phyloP scores from a whole-genome alignment of 257 asterid species.

The Solanum habrochaites region DNA sequence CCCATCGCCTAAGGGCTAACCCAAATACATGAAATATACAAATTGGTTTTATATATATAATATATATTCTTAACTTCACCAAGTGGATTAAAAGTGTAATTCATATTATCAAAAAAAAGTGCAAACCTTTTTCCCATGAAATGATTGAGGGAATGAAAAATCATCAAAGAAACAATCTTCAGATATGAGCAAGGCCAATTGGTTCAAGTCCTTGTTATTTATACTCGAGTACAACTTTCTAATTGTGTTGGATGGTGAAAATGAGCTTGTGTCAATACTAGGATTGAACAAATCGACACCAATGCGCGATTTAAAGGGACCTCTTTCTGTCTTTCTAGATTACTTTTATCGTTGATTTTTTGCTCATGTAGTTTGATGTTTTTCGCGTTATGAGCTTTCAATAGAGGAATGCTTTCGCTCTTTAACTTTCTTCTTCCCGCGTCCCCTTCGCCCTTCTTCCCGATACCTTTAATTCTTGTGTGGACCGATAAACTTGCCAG shows the following conservation, averaged over 20 bases:
- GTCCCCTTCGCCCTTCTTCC: no score
- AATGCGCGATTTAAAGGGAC: not conserved
- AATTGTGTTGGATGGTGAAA: conserved; percentile 27
- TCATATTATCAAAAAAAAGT: no score
- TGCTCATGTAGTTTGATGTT: not conserved
- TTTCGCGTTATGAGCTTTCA: not conserved
- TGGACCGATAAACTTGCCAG: not conserved
- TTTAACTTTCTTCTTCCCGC: no score
- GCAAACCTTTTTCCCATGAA: conserved; percentile 56
- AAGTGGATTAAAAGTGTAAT: not conserved
- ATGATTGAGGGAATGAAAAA: conserved; percentile 42
- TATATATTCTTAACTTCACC: not conserved
- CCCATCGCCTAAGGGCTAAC: not conserved
- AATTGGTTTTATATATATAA: not conserved
- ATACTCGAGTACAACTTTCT: conserved; percentile 38
- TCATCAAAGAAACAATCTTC: conserved; percentile 55
- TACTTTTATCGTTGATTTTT: not conserved
- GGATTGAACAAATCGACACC: not conserved
- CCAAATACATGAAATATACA: not conserved
- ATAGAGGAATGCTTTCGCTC: not conserved
- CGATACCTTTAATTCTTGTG: no score
- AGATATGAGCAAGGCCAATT: conserved; percentile 31
- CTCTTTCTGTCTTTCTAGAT: conserved; percentile 1
- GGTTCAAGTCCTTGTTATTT: conserved; percentile 38
- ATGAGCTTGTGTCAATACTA: not conserved